phyloP scores from a whole-genome alignment of 495 filamentous ascomycete genomes.

The Lineolata rhizophorae region DNA sequence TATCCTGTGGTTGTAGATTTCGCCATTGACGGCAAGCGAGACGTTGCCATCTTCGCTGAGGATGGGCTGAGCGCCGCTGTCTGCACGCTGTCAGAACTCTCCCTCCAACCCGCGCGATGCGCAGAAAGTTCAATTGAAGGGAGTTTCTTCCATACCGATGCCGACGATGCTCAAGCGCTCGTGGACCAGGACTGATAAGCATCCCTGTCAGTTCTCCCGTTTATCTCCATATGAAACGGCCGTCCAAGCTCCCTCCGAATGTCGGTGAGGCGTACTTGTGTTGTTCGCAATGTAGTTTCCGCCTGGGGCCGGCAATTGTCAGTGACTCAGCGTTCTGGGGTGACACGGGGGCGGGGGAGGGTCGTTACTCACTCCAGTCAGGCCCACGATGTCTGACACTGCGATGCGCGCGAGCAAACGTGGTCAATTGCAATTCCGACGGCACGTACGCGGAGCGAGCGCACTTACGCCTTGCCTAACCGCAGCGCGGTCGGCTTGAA shows the following conservation, averaged over 20 bases:
- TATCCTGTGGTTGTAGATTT: conserved; percentile 97
- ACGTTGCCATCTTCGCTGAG: conserved; percentile 76
- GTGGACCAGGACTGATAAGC: conserved; percentile 67
- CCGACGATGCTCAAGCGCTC: conserved; percentile 95
- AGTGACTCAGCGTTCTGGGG: too few species aligned
- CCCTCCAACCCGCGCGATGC: too few species aligned
- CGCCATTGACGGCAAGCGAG: conserved; percentile 90
- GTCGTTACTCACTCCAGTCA: conserved; percentile 97
- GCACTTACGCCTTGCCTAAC: conserved; percentile 78
- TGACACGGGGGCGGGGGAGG: too few species aligned
- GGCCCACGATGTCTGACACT: conserved; percentile 91
- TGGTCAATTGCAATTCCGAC: neutral
- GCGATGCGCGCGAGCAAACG: conserved; percentile 9
- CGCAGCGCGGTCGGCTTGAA: conserved; percentile 94
- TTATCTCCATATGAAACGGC: neutral
- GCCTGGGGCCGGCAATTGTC: too few species aligned
- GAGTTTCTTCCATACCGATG: conserved; percentile 82
- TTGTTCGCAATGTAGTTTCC: conserved; percentile 74
- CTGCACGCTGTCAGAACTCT: too few species aligned
- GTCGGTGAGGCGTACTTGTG: conserved; percentile 55
- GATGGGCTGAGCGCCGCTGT: conserved; percentile 85
- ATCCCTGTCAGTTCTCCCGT: neutral
- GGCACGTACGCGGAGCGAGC: conserved; percentile 4
- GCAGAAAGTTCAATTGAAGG: too few species aligned
- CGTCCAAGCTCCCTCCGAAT: too few species aligned